Conservation (phyloP, 2,329 filamentous ascomycete species). For the Aspergillus sp. region DNA sequence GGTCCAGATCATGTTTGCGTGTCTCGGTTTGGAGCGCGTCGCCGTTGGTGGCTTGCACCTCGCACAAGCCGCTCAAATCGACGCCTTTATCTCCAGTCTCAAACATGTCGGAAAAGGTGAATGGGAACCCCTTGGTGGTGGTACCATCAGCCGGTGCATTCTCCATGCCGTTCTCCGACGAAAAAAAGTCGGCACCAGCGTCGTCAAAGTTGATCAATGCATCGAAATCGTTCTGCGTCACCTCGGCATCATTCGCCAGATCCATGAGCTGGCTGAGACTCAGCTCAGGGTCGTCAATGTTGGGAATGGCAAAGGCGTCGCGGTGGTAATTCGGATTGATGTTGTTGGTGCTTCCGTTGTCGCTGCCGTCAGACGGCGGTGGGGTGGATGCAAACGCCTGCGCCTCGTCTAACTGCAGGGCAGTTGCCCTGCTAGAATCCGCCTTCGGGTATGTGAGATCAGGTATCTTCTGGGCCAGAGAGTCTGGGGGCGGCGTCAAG, state of each 20-base stretch:
- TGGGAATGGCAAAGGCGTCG: constrained; percentile 37
- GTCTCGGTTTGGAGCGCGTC: constrained; percentile 20
- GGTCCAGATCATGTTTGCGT: constrained; percentile 26
- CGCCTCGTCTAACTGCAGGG: constrained; percentile 30
- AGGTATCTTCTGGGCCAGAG: constrained; percentile 44
- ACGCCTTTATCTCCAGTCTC: constrained; percentile 23
- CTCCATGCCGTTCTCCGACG: constrained; percentile 29
- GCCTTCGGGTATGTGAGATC: constrained; percentile 42
- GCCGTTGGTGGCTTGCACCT: background rate
- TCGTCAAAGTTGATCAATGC: constrained; percentile 53
- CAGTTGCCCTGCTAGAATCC: constrained; percentile 21
- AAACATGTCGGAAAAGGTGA: constrained; percentile 25
- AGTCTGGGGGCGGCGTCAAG: constrained; percentile 48
- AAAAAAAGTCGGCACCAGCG: constrained; percentile 40
- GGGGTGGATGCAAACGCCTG: constrained; percentile 45
- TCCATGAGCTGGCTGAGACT: constrained; percentile 49
- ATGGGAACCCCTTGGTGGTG: constrained; percentile 21
- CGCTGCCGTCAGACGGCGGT: constrained; percentile 47
- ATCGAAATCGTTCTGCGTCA: constrained; percentile 52
- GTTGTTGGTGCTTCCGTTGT: constrained; percentile 48
- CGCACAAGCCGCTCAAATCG: constrained; percentile 14
- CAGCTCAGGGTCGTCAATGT: constrained; percentile 37
- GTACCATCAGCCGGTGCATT: constrained; percentile 1
- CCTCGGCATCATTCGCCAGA: constrained; percentile 49
- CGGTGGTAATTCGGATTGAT: constrained; percentile 36